Base-by-base conservation (phyloP, 768 basidiomycete species). In the Hypholoma sublateritium region DNA sequence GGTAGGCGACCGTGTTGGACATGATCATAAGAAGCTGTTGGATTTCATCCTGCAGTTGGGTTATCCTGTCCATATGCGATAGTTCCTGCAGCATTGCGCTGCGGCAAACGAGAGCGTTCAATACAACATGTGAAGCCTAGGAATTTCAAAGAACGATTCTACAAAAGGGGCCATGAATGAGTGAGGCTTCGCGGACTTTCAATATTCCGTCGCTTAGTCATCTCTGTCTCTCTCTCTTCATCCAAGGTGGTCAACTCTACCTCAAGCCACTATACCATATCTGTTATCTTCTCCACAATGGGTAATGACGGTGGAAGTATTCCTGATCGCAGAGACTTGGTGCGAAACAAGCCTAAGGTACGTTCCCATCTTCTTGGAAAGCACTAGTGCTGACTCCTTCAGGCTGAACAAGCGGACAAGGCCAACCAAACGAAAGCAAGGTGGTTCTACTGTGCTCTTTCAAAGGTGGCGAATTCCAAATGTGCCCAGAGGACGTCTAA, bases 371-470 rank as follows among this genome's bases (percentile, higher is more conserved):
- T 35, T 34, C 21, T 57, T 35, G 17, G 16, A 1, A 13, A 24
- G 17, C 58, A 39, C 24, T 45, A 19, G 21, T 25, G 21, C 53
- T 21, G 54, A 35, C 14, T 13, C 24, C 32, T 9, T 35, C 32
- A 89, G 80, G 87, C 88, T 17, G 92, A 94, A 70, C 85, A 91
- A 65, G 91, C 91, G 0, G 95, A 98, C 80, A 92, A 86, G 72
- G 88, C 92, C 1, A 94, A 94, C 65, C 89, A 96, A 66, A 85
- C 87, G 12, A 82, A 89, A 34, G 95, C 94, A 2, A 78, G 83
- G 46, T 98, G 93, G 94, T 84, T 91, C 59, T 94, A 91, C 69
- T 99, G 97, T 68, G 94, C 95, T 8, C 78, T 99, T 3, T 97
- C 95, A 41, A 98, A 98, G 84, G 95, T 92, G 39, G 28, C 2